Evolutionary conservation across 2,329 filamentous ascomycete species (phyloP).

Genomic region (Xylaria polymorpha): DNA sequence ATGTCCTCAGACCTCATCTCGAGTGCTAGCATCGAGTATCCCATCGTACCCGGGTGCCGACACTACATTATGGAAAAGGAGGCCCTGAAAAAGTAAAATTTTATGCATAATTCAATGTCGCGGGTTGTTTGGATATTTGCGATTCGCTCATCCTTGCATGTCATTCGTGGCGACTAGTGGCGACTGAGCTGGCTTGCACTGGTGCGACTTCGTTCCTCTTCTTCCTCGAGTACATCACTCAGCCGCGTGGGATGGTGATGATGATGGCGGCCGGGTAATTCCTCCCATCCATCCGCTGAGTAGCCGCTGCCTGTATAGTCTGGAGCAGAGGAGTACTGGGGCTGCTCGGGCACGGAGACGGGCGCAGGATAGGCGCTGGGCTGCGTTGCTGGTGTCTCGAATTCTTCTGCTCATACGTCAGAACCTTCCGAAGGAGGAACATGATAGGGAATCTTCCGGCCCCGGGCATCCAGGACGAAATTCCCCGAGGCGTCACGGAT

Average conservation of each 20-base stretch:
- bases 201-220: constrained; percentile 82
- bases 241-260: constrained; percentile 90
- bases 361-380: constrained; percentile 50
- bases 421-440: constrained; percentile 60
- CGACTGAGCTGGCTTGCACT: constrained; percentile 74
- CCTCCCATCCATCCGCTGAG: constrained; percentile 77
- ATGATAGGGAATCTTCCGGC: constrained; percentile 67
- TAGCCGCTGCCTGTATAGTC: constrained; percentile 77
- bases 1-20: constrained; percentile 15
- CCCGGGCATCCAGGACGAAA: constrained; percentile 70
- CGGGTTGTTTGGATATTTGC: background rate
- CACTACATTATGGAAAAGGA: background rate
- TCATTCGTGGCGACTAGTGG: constrained; percentile 53
- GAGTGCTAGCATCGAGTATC: constrained; percentile 20
- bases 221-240: constrained; percentile 88
- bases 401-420: constrained; percentile 67
- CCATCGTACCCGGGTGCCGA: background rate
- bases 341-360: constrained; percentile 44
- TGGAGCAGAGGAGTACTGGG: constrained; percentile 55
- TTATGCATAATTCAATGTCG: constrained; percentile 20
- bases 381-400: constrained; percentile 64
- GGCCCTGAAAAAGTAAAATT: constrained; percentile 1
- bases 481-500: constrained; percentile 70
- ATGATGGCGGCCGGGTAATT: constrained; percentile 73
- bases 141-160: background rate